phyloP scores from a whole-genome alignment of 2,329 filamentous ascomycete species.

The Exophiala xenobiotica region DNA sequence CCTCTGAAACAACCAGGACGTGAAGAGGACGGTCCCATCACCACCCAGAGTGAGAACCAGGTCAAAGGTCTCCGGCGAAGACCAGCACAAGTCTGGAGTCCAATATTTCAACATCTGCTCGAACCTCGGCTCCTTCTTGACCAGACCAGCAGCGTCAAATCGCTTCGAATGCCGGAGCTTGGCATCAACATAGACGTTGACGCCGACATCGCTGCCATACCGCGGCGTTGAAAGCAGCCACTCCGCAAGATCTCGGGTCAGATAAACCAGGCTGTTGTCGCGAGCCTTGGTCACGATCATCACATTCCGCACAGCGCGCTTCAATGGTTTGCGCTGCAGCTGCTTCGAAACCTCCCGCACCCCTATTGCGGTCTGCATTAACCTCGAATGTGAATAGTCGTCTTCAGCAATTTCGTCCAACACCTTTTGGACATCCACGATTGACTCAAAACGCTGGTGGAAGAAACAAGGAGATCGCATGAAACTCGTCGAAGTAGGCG shows the following conservation, averaged over 20 bases:
- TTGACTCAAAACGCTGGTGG: slow-evolving; percentile 93
- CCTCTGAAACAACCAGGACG: slow-evolving; percentile 94
- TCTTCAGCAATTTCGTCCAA: slow-evolving; percentile 89
- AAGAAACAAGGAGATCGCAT: slow-evolving; percentile 96
- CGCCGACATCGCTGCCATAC: slow-evolving; percentile 84
- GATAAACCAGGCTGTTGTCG: slow-evolving; percentile 85
- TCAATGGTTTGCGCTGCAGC: slow-evolving; percentile 86
- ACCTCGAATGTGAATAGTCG: slow-evolving; percentile 85
- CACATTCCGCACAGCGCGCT: slow-evolving; percentile 84
- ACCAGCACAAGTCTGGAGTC: slow-evolving; percentile 95
- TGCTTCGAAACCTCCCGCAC: slow-evolving; percentile 96
- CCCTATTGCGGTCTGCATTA: slow-evolving; percentile 92
- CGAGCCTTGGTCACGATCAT: slow-evolving; percentile 99
- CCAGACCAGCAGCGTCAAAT: slow-evolving; percentile 72
- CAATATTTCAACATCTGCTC: slow-evolving; percentile 87
- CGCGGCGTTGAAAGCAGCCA: slow-evolving; percentile 88
- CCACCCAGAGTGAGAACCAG: slow-evolving; percentile 89
- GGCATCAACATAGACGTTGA: slow-evolving; percentile 97
- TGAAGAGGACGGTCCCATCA: slow-evolving; percentile 95
- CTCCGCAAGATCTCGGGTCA: slow-evolving; percentile 81
- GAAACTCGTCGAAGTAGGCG: slow-evolving; percentile 55
- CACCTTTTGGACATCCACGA: slow-evolving; percentile 91
- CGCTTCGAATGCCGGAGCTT: slow-evolving; percentile 86
- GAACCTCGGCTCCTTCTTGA: slow-evolving; percentile 73
- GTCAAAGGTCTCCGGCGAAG: slow-evolving; percentile 90